These are phyloP conservation scores for Xylariaceae sp. DNA, from an alignment of 2,329 filamentous ascomycete genomes.

Conservation along the genomic window DNA sequence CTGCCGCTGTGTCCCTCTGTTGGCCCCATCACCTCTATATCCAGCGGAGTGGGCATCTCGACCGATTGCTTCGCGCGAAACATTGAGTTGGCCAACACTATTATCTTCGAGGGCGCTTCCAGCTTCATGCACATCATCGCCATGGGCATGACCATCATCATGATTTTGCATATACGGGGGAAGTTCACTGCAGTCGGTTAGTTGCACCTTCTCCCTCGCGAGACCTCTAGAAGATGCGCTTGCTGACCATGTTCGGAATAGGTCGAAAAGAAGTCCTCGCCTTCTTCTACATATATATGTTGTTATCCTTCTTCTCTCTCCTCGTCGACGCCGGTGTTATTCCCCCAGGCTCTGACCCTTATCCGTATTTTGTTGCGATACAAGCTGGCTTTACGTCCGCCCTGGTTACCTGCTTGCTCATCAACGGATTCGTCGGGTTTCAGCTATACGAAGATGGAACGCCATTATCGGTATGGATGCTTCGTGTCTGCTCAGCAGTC, in stretches of 20 bases:
- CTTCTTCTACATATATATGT: slow-evolving; percentile 97
- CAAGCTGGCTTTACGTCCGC: slow-evolving; percentile 84
- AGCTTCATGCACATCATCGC: slow-evolving; percentile 90
- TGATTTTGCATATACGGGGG: slow-evolving; percentile 93
- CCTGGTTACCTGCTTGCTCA: slow-evolving; percentile 80
- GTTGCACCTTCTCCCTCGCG: slow-evolving; percentile 27
- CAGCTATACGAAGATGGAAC: slow-evolving; percentile 98
- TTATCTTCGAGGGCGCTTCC: slow-evolving; percentile 92
- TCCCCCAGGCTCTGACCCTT: slow-evolving; percentile 73
- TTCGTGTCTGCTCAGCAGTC: slow-evolving; percentile 70
- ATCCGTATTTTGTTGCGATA: slow-evolving; percentile 85
- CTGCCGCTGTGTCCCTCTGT: slow-evolving; percentile 85
- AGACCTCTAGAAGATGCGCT: neutral
- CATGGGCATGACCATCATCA: slow-evolving; percentile 88
- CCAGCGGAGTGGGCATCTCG: slow-evolving; percentile 71
- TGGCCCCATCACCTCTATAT: slow-evolving; percentile 67
- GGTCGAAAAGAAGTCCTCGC: slow-evolving; percentile 68
- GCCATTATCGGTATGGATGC: slow-evolving; percentile 85
- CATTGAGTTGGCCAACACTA: slow-evolving; percentile 94
- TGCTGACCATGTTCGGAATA: slow-evolving; percentile 20
- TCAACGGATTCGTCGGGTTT: slow-evolving; percentile 98
- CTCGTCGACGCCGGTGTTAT: slow-evolving; percentile 90
- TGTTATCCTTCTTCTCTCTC: slow-evolving; percentile 83
- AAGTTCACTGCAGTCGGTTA: slow-evolving; percentile 97
- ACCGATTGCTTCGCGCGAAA: slow-evolving; percentile 90